These are phyloP conservation scores for Bacidia gigantensis DNA, from an alignment of 495 filamentous ascomycete genomes.

Conservation along the genomic window DNA sequence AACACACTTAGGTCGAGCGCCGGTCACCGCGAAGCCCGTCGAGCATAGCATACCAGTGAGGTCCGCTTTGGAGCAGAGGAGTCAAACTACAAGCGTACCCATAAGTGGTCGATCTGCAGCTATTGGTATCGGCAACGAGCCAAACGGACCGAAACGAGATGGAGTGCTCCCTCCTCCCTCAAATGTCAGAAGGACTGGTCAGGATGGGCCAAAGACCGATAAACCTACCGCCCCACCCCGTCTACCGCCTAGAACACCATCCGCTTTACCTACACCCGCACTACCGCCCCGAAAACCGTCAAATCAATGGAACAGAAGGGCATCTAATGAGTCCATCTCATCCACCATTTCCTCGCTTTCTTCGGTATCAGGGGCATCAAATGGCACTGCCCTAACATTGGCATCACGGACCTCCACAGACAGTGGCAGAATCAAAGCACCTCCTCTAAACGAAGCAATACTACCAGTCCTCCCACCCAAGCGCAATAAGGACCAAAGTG, in stretches of 20 bases:
- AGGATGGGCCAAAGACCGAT: constrained; percentile 19
- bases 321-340: constrained; percentile 21
- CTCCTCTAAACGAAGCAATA: constrained; percentile 32
- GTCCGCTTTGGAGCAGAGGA: constrained; percentile 23
- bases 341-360: constrained; percentile 21
- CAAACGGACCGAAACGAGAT: constrained; percentile 21
- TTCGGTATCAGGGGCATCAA: constrained; percentile 26
- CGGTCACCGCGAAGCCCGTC: constrained; percentile 24
- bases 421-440: constrained; percentile 25
- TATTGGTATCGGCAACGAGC: constrained; percentile 33
- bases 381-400: constrained; percentile 23
- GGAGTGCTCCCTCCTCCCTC: constrained; percentile 22
- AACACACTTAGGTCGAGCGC: constrained; percentile 32
- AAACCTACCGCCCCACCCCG: constrained; percentile 34
- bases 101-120: constrained; percentile 24
- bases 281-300: constrained; percentile 30
- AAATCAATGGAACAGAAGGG: constrained; percentile 27
- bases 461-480: constrained; percentile 34
- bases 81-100: constrained; percentile 35
- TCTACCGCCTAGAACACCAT: constrained; percentile 30
- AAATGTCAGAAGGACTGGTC: constrained; percentile 17
- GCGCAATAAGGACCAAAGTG: constrained; percentile 10
- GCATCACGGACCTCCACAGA: constrained; percentile 26
- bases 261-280: constrained; percentile 28
- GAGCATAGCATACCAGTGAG: constrained; percentile 17